These are phyloP conservation scores for Colletotrichum sp. DNA, from an alignment of 2,329 filamentous ascomycete genomes.

Conservation along the genomic window DNA sequence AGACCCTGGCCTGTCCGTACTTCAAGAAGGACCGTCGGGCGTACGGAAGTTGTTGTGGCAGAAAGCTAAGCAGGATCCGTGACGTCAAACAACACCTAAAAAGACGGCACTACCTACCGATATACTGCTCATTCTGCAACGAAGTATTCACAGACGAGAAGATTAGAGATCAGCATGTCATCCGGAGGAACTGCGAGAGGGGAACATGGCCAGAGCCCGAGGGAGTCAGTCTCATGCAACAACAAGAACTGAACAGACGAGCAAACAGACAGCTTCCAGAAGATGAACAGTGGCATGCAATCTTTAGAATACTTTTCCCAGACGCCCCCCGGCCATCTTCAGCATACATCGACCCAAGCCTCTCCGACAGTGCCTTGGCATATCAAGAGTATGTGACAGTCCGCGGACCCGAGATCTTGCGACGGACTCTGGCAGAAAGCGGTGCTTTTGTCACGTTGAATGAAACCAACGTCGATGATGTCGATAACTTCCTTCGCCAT, in stretches of 20 bases:
- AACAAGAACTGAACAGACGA: slow-evolving; percentile 17
- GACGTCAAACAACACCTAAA: slow-evolving; percentile 33
- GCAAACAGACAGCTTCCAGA: slow-evolving; percentile 22
- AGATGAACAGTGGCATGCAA: slow-evolving; percentile 28
- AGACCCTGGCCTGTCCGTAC: slow-evolving; percentile 28
- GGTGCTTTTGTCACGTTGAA: background rate
- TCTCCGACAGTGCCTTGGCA: background rate
- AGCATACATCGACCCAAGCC: slow-evolving; percentile 22
- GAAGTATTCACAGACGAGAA: background rate
- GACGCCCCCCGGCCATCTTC: slow-evolving; percentile 21
- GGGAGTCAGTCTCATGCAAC: slow-evolving; percentile 27
- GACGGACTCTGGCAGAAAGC: background rate
- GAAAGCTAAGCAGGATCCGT: slow-evolving; percentile 25
- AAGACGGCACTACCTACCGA: slow-evolving; percentile 5
- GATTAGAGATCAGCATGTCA: background rate
- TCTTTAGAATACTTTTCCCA: slow-evolving; percentile 28
- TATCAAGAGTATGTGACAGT: background rate
- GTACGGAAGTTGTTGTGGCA: slow-evolving; percentile 28
- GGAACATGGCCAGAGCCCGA: slow-evolving; percentile 11
- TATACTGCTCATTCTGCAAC: background rate
- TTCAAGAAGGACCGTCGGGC: slow-evolving; percentile 28
- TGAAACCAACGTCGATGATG: background rate
- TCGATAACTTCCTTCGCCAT: no score
- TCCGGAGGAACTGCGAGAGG: background rate
- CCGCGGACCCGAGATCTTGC: background rate